phyloP scores from a whole-genome alignment of 352 stramenopile species.

The Pelagophyceae sp. region DNA sequence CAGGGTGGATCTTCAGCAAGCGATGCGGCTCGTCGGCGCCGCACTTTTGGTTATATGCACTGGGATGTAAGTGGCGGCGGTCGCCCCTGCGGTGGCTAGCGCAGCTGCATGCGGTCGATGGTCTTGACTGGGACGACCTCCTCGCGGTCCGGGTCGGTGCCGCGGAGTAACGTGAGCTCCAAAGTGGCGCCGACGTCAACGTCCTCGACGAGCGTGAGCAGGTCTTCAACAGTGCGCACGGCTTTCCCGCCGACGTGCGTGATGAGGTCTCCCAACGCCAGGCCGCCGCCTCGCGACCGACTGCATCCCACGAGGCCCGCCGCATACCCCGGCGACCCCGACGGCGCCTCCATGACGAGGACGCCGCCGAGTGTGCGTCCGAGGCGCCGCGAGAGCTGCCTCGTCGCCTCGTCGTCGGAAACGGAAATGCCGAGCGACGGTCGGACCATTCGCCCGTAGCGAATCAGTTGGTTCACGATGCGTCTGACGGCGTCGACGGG shows the following conservation, averaged over 20 bases:
- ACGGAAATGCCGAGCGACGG: slow-evolving; percentile 38
- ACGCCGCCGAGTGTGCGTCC: slow-evolving; percentile 25
- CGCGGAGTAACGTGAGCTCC: neutral
- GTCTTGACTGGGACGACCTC: neutral
- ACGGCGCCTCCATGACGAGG: slow-evolving; percentile 38
- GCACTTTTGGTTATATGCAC: no score
- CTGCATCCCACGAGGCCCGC: slow-evolving; percentile 26
- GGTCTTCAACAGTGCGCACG: slow-evolving; percentile 37
- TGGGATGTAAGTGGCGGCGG: no score
- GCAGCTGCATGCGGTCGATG: neutral
- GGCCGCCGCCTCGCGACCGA: slow-evolving; percentile 4
- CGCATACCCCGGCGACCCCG: slow-evolving; percentile 17
- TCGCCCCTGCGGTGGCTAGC: no score
- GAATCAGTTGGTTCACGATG: slow-evolving; percentile 28
- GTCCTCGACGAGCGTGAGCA: slow-evolving; percentile 41
- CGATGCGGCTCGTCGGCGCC: no score
- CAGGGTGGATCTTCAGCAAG: no score
- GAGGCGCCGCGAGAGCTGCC: neutral
- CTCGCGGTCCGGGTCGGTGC: neutral
- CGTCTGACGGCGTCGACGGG: slow-evolving; percentile 58
- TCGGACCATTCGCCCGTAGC: slow-evolving; percentile 32
- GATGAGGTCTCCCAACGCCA: slow-evolving; percentile 43
- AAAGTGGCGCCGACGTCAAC: neutral
- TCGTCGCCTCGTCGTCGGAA: slow-evolving; percentile 15
- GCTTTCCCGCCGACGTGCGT: slow-evolving; percentile 32